Base-by-base conservation (phyloP, 805 yeast species). In the Candida sonorensis region DNA sequence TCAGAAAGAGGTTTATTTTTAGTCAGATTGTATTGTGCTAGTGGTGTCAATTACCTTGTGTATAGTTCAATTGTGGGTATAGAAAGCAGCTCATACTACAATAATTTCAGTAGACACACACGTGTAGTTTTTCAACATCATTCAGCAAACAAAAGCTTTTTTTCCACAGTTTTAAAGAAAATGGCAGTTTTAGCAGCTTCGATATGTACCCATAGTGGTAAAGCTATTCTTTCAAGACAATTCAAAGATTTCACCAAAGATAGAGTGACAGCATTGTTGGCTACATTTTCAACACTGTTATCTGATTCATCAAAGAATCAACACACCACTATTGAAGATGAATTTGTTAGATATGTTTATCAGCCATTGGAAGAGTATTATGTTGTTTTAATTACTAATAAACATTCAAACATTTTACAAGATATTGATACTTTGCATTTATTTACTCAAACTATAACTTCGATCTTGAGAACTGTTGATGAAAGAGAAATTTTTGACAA, bases 321-420 rank as follows among this genome's bases (percentile, higher is more conserved):
- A 62, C 95, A 88, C 57, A 90, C 97, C 30, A 82, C 94, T 9
- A 92, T 86, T 20, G 98, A 92, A 59, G 94, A 84, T 53, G 94
- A 82, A 32, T 76, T 77, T 45, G 92, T 85, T 24, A 77, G 99
- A 58, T 92, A 85, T 54, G 92, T 92, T 32, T 92, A 86, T 61
- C 96, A 87, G 60, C 97, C 98, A 29, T 72, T 92, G 54, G 98
- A 92, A 55, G 96, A 87, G 45, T 77, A 85, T 36, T 90, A 85
- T 59, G 80, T 92, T 51, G 88, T 94, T 26, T 65, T 92, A 48
- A 80, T 92, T 54, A 90, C 97, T 36, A 90, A 87, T 61, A 77
- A 83, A 43, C 83, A 81, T 46, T 84, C 95, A 19, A 92, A 92
- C 55, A 90, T 92, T 40, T 66, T 92, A 47, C 95, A 88, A 61